These are phyloP conservation scores for Rhododendron mucronatum DNA, from an alignment of 148 eudicot species.

Conservation along the genomic window DNA sequence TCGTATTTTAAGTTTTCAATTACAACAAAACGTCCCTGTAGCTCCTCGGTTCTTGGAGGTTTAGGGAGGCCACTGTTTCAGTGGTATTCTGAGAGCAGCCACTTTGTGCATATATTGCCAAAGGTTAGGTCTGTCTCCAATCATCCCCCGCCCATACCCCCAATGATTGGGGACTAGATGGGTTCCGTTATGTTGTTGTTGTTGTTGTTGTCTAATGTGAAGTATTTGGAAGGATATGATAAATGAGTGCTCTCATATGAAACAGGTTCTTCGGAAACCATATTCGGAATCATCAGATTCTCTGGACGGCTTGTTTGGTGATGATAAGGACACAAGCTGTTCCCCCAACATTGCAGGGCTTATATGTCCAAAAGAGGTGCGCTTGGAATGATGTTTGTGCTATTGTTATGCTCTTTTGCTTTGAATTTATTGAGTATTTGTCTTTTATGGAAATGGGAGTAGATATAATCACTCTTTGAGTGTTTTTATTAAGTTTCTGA, in stretches of 20 bases:
- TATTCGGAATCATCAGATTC: constrained; percentile 62
- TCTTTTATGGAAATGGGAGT: neutral
- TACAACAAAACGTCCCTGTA: too few relatives aligned
- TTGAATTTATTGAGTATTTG: neutral
- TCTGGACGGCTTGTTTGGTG: constrained; percentile 60
- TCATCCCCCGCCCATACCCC: too few relatives aligned
- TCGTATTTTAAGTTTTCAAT: neutral
- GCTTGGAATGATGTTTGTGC: neutral
- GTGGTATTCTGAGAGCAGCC: too few relatives aligned
- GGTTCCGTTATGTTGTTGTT: too few relatives aligned
- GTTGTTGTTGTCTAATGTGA: neutral
- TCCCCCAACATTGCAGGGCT: constrained; percentile 16
- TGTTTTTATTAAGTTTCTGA: neutral
- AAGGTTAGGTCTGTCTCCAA: too few relatives aligned
- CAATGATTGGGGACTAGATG: too few relatives aligned
- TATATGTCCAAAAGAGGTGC: constrained; percentile 56
- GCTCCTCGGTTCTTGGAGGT: too few relatives aligned
- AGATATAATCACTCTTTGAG: neutral
- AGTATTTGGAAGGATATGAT: neutral
- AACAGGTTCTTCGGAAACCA: constrained; percentile 47
- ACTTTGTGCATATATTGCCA: too few relatives aligned
- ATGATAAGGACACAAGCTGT: constrained; percentile 42
- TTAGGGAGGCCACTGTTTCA: too few relatives aligned
- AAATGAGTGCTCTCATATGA: constrained; percentile 6
- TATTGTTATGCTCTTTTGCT: neutral